Percentiles rank a stretch among this genome's conserved stretches.
Evolutionary conservation across 768 basidiomycete genomes (phyloP).

Genomic region (Daedaleopsis sinensis): DNA sequence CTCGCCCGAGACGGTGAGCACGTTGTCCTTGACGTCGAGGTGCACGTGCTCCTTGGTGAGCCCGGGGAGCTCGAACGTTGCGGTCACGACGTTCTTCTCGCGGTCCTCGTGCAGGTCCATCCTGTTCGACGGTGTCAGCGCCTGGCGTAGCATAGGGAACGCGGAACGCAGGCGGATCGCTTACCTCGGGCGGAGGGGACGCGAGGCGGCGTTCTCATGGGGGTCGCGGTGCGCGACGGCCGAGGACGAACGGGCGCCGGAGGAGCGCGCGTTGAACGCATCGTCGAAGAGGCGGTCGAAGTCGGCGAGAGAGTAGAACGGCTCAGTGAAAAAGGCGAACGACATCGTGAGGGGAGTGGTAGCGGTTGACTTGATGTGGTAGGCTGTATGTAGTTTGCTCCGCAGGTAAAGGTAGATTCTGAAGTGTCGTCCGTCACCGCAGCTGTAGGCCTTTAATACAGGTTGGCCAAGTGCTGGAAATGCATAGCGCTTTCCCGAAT

Average conservation of each 20-base stretch:
- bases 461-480: background rate
- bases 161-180: no score
- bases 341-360: background rate
- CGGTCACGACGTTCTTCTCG: conserved; percentile 51
- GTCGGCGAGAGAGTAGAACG: conserved; percentile 38
- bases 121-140: conserved; percentile 32
- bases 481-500: background rate
- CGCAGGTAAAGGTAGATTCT: background rate
- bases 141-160: background rate
- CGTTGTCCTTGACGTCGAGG: conserved; percentile 54
- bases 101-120: conserved; percentile 58
- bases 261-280: conserved; percentile 32
- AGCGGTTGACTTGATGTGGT: background rate
- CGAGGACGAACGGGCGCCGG: background rate
- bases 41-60: conserved; percentile 51
- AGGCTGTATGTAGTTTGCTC: background rate
- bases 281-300: conserved; percentile 50
- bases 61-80: conserved; percentile 62
- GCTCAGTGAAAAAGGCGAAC: conserved; percentile 44
- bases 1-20: conserved; percentile 57
- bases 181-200: conserved; percentile 21
- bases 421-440: background rate
- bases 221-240: conserved; percentile 1
- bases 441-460: background rate
- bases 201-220: conserved; percentile 11